Conservation (phyloP, 2,329 filamentous ascomycete species). For the Trichophaea hybrida region DNA sequence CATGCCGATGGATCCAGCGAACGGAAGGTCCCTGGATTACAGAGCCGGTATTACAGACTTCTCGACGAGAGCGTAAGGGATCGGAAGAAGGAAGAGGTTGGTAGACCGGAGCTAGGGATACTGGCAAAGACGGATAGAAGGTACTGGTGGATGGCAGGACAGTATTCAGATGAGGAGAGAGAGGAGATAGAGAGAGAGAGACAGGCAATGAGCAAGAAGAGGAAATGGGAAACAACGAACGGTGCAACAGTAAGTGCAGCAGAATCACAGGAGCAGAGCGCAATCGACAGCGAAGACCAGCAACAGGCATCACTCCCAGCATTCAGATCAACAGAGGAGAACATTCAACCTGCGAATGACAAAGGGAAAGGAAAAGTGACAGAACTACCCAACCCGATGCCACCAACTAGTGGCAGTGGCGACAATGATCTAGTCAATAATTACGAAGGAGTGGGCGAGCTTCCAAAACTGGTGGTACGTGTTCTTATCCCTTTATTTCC, state of each 20-base stretch:
- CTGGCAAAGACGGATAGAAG: conserved; percentile 15
- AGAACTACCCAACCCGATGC: too few species aligned
- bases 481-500: too few species aligned
- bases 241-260: neutral
- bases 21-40: conserved; percentile 18
- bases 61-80: conserved; percentile 19
- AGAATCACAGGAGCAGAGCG: too few species aligned
- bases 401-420: too few species aligned
- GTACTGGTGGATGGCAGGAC: conserved; percentile 21
- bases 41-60: conserved; percentile 21
- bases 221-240: neutral
- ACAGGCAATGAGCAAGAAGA: neutral
- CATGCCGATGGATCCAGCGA: conserved; percentile 12
- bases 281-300: too few species aligned
- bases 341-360: too few species aligned
- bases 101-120: conserved; percentile 21
- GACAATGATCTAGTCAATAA: too few species aligned
- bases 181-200: neutral
- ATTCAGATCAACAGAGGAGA: too few species aligned
- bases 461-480: too few species aligned
- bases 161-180: neutral
- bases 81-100: conserved; percentile 13
- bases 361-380: too few species aligned
- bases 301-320: too few species aligned
- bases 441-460: too few species aligned